Evolutionary conservation across 805 yeast species (phyloP).

Genomic region (Yarrowia bubula): DNA sequence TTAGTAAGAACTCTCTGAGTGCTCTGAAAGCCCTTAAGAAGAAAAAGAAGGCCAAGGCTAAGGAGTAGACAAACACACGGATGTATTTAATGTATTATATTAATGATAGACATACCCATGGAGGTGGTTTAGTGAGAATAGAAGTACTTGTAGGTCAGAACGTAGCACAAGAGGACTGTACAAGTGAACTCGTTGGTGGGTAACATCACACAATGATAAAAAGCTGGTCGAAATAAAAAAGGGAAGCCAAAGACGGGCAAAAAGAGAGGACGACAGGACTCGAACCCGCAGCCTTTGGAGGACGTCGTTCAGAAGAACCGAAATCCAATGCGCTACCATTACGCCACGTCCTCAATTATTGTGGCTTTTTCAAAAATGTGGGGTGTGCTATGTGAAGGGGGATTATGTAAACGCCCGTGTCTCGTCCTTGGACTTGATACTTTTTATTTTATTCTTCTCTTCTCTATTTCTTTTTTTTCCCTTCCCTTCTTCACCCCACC

Average conservation of each 20-base stretch:
- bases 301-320: conserved; percentile 18
- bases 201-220: neutral
- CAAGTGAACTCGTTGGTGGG: neutral
- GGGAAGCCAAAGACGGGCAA: neutral
- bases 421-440: too few relatives aligned
- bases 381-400: too few relatives aligned
- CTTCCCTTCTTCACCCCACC: too few relatives aligned
- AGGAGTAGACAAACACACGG: neutral
- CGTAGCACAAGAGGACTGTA: too few relatives aligned
- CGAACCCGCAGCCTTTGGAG: conserved; percentile 23
- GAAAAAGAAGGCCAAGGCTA: conserved; percentile 16
- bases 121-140: too few relatives aligned
- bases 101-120: too few relatives aligned
- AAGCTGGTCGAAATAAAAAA: neutral
- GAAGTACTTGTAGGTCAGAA: too few relatives aligned
- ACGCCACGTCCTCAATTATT: conserved; percentile 11
- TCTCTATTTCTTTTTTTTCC: too few relatives aligned
- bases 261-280: conserved; percentile 20
- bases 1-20: conserved; percentile 15
- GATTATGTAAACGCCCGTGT: neutral
- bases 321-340: conserved; percentile 23
- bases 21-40: conserved; percentile 12
- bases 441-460: too few relatives aligned
- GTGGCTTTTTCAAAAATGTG: neutral
- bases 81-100: conserved; percentile 5